A percentile compares a stretch with the other conserved stretches of the same genome.
These are phyloP conservation scores for Akebia trifoliata DNA, from an alignment of 164 flowering plant species.

Conservation along the genomic window DNA sequence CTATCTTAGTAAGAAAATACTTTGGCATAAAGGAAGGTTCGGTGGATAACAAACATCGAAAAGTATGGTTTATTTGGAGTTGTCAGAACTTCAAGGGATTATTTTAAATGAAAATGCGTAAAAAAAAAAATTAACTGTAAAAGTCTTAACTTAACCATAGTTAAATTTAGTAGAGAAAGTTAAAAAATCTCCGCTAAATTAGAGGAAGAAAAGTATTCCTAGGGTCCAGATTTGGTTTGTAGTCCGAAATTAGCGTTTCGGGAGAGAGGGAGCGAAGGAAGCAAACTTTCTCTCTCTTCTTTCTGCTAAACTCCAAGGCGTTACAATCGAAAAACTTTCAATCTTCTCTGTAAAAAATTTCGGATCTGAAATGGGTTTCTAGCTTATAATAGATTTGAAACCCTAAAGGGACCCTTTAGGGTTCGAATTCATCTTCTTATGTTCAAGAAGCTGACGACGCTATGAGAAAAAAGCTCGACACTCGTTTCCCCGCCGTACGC, in stretches of 20 bases:
- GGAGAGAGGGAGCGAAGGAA: background rate
- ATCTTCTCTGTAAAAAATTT: background rate
- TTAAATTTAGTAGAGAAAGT: too few relatives aligned
- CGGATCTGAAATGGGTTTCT: background rate
- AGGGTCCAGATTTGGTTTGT: too few relatives aligned
- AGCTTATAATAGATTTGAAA: background rate
- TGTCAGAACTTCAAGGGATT: too few relatives aligned
- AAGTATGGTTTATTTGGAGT: too few relatives aligned
- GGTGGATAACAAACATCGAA: too few relatives aligned
- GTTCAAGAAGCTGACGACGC: conserved; percentile 2
- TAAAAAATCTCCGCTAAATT: too few relatives aligned
- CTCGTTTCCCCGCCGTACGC: conserved; percentile 14
- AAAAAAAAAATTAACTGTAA: too few relatives aligned
- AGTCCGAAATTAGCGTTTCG: background rate
- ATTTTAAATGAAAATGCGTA: too few relatives aligned
- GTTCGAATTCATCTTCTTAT: background rate
- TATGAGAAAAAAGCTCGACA: conserved; percentile 13
- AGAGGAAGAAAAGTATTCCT: too few relatives aligned
- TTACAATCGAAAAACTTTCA: background rate
- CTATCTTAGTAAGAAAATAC: too few relatives aligned
- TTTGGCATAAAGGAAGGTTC: too few relatives aligned
- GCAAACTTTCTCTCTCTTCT: conserved; percentile 5
- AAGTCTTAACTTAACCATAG: too few relatives aligned
- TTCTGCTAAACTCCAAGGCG: background rate
- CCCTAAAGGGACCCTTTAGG: background rate